A percentile compares a stretch with the other conserved stretches of the same genome.
phyloP scores from a whole-genome alignment of 768 basidiomycete species.

The Gymnopilus dilepis region DNA sequence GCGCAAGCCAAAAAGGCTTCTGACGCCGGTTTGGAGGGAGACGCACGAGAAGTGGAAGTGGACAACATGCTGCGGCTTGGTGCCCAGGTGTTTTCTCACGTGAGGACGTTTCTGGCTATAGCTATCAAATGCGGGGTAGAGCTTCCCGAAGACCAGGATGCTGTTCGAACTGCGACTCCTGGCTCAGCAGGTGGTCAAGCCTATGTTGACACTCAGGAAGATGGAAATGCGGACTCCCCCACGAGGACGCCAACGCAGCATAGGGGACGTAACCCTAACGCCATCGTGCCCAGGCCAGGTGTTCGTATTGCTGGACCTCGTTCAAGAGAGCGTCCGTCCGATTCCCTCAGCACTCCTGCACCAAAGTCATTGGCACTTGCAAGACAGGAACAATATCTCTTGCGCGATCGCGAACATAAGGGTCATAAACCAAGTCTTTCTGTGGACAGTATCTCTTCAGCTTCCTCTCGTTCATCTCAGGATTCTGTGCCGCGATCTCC shows the following conservation, averaged over 20 bases:
- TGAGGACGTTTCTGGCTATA: slow-evolving; percentile 79
- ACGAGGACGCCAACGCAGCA: slow-evolving; percentile 42
- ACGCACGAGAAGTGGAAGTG: slow-evolving; percentile 59
- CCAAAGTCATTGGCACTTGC: slow-evolving; percentile 28
- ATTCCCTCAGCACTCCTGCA: slow-evolving; percentile 21
- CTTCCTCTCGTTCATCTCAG: slow-evolving; percentile 71
- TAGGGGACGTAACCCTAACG: slow-evolving; percentile 31
- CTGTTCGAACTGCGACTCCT: slow-evolving; percentile 32
- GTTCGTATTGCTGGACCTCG: slow-evolving; percentile 30
- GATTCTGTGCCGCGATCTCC: slow-evolving; percentile 53
- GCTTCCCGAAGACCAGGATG: slow-evolving; percentile 57
- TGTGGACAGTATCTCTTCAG: slow-evolving; percentile 73
- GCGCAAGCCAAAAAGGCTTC: slow-evolving; percentile 76
- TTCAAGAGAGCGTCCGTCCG: slow-evolving; percentile 25
- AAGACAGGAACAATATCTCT: slow-evolving; percentile 45
- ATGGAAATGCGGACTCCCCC: slow-evolving; percentile 34
- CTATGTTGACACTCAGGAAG: slow-evolving; percentile 22
- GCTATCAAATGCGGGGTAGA: slow-evolving; percentile 78
- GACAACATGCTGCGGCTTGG: slow-evolving; percentile 82
- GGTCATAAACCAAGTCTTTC: slow-evolving; percentile 57
- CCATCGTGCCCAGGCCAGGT: slow-evolving; percentile 21
- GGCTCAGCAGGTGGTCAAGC: slow-evolving; percentile 21
- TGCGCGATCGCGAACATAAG: slow-evolving; percentile 39
- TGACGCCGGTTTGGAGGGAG: slow-evolving; percentile 51
- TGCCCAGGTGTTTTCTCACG: slow-evolving; percentile 79